Conservation (phyloP, 177 flowering plant species). For the Vitis hybrid region DNA sequence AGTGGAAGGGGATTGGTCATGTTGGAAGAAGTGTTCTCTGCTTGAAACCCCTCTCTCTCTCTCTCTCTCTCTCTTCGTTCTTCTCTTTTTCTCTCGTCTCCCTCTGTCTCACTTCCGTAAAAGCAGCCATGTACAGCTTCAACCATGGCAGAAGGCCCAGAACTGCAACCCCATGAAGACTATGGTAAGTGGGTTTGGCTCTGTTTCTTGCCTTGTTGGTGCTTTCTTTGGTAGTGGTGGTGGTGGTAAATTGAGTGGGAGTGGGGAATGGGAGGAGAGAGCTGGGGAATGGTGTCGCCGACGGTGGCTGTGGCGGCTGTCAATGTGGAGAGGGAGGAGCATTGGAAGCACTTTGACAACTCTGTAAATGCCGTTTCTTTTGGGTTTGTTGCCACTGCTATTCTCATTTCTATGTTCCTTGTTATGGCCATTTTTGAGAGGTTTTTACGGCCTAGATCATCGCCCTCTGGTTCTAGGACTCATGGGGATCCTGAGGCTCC, state of each 20-base stretch:
- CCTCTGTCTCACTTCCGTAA: too few relatives aligned
- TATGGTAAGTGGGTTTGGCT: not conserved
- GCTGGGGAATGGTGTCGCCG: conserved; percentile 24
- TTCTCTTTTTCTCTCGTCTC: not conserved
- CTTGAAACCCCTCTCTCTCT: not conserved
- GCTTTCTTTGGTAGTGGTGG: too few relatives aligned
- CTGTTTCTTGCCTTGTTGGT: not conserved
- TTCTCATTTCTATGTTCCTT: conserved; percentile 73
- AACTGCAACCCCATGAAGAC: not conserved
- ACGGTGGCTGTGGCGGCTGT: conserved; percentile 17
- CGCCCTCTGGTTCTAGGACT: conserved; percentile 9
- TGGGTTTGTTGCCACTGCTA: conserved; percentile 74
- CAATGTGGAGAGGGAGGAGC: conserved; percentile 42
- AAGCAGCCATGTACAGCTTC: too few relatives aligned
- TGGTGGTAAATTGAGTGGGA: too few relatives aligned
- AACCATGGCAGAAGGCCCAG: too few relatives aligned
- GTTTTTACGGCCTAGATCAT: conserved; percentile 47
- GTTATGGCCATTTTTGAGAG: conserved; percentile 73
- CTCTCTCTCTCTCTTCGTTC: not conserved
- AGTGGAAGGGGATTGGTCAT: too few relatives aligned
- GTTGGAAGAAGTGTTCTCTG: not conserved
- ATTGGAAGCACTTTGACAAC: conserved; percentile 60
- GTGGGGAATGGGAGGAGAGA: conserved; percentile 14
- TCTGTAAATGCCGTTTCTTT: conserved; percentile 73
- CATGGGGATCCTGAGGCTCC: conserved; percentile 42